Evolutionary conservation across 441 rosid genomes (phyloP).

Genomic region (Jatropha podagrica): DNA sequence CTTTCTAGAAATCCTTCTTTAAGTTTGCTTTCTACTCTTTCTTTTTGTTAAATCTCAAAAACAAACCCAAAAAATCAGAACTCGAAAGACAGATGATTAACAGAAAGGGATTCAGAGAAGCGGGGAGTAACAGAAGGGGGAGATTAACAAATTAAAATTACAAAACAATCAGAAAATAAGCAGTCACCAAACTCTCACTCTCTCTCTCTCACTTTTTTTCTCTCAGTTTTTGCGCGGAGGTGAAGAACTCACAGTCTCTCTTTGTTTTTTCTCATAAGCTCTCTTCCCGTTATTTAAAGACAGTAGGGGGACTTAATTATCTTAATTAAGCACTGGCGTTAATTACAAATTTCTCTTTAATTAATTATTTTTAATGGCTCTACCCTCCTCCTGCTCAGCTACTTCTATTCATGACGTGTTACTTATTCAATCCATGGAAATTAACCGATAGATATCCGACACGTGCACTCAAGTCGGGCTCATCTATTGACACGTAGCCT

Average conservation of each 20-base stretch:
- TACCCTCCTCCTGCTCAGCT: not conserved
- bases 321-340: not conserved
- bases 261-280: not conserved
- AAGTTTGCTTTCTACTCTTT: constrained; percentile 46
- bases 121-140: constrained; percentile 43
- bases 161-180: not conserved
- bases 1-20: constrained; percentile 41
- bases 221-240: not conserved
- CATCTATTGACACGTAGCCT: constrained; percentile 22
- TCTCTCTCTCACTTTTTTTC: constrained; percentile 2
- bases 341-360: not conserved
- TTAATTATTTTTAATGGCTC: not conserved
- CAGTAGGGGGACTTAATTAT: constrained; percentile 8
- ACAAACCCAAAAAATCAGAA: constrained; percentile 44
- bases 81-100: constrained; percentile 61
- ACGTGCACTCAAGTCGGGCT: not conserved
- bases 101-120: constrained; percentile 77
- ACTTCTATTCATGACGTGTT: constrained; percentile 22
- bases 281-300: constrained; percentile 29
- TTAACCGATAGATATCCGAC: not conserved
- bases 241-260: constrained; percentile 35
- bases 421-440: not conserved
- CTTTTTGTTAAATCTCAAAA: constrained; percentile 8
- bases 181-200: constrained; percentile 1
- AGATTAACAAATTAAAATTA: not conserved